A percentile compares a stretch with the other conserved stretches of the same genome.
Evolutionary conservation across 2,329 filamentous ascomycete genomes (phyloP).

Genomic region (Calonectria multiphialidica): DNA sequence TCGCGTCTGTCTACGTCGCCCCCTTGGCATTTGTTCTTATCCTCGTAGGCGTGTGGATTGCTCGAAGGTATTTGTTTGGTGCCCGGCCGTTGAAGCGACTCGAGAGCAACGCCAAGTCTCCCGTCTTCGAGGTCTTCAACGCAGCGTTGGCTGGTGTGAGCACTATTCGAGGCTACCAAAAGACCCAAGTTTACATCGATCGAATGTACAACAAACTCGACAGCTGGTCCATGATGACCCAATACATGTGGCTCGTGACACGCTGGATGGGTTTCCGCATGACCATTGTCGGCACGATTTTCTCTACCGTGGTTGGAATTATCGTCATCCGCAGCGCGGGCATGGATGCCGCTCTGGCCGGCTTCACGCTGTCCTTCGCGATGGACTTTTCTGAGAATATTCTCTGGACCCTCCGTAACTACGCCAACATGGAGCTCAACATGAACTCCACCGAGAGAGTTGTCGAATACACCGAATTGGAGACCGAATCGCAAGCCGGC

Average conservation of each 20-base stretch:
- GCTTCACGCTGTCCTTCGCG: slow-evolving; percentile 81
- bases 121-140: slow-evolving; percentile 84
- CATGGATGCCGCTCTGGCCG: slow-evolving; percentile 78
- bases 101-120: slow-evolving; percentile 82
- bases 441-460: slow-evolving; percentile 86
- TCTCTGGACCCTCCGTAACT: slow-evolving; percentile 75
- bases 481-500: slow-evolving; percentile 75
- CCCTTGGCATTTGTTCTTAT: slow-evolving; percentile 71
- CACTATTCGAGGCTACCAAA: slow-evolving; percentile 82
- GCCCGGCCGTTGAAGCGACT: slow-evolving; percentile 82
- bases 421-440: slow-evolving; percentile 78
- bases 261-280: slow-evolving; percentile 83
- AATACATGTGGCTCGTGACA: slow-evolving; percentile 79
- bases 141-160: slow-evolving; percentile 78
- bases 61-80: slow-evolving; percentile 73
- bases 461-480: slow-evolving; percentile 78
- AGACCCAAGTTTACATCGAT: slow-evolving; percentile 73
- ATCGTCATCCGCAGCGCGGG: slow-evolving; percentile 71
- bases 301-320: slow-evolving; percentile 73
- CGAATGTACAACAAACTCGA: slow-evolving; percentile 80
- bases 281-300: slow-evolving; percentile 75
- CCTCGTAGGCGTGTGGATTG: slow-evolving; percentile 67
- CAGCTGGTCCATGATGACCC: slow-evolving; percentile 73
- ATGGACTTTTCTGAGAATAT: slow-evolving; percentile 75
- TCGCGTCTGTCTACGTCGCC: slow-evolving; percentile 77